Evolutionary conservation across 2,329 filamentous ascomycete genomes (phyloP), one percentile per base, ranked within the genome.

Genomic region (Epichloe brachyelytri): DNA sequence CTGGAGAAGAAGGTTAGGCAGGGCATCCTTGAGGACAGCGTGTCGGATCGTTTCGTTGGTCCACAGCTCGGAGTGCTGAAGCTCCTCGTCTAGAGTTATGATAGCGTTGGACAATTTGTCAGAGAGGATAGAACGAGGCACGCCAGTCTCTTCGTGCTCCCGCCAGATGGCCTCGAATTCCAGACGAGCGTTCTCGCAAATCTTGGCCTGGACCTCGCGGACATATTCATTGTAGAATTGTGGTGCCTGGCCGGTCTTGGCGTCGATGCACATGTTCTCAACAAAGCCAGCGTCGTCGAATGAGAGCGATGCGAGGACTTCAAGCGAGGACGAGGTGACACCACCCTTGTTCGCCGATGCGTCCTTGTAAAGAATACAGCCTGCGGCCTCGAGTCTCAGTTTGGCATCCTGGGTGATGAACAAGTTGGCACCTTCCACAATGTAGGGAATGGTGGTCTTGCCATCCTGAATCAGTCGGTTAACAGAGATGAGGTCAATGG

Each of bases 371-470:
- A 98, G 71, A 60, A 97, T 82, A 64, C 88, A 94, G 54, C 93
- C 93, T n/a, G 91, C 90, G 60, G 88, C 85, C 72, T 98, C 93
- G 14, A 98, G 81, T 22, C 89, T 86, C 51, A 97, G 78, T 74
- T 97, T 97, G 60, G 91, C 91, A 62, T 98, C 93, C 69, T 98
- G 93, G 0, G 93, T 96, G 71, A 98, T 94, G 79, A 98, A 98
- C 50, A 98, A 76, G 68, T 97, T 98, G 68, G 93, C 93, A 49
- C 93, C 93, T 71, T 98, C 93, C 43, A 98, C 91, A 50, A 98
- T 93, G 71, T 94, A 98, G 1, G 91, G 90, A 54, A 98, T 85
- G 11, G 78, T 80, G 20, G 79, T 77, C 73, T 95, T 96, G 71
- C 90, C 89, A 55, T 95, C 82, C 64, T 85, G 82, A 68, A 98